Base-by-base conservation (phyloP, 169 alveolate species). In the Cryptosporidium felis region DNA sequence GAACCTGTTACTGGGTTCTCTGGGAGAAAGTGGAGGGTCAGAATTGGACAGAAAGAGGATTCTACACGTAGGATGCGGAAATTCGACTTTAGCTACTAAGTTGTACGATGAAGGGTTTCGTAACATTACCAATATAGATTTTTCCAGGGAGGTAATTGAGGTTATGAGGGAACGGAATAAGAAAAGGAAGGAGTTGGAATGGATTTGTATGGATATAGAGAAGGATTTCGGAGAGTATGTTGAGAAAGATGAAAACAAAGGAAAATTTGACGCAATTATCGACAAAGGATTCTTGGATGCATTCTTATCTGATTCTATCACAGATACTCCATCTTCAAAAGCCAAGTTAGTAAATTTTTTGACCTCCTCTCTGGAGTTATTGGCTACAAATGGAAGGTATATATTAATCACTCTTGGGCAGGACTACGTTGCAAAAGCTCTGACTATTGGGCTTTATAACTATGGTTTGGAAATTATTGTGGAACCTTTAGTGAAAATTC, bases 21-120 rank as follows among this genome's bases (percentile, higher is more conserved):
- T 74, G 3, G 28, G 18, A 16, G 18, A 1, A 14, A 46, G 65
- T 49, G 51, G 23, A 16, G 41, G 45, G 56, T 51, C 59, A 23
- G 61, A 12, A 58, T 47, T 30, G 42, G 62, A 65, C 59, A 46
- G 14, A 1, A 65, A 65, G 81, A 74, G 88, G 63, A 91, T 95
- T 23, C 80, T 94, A 21, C 92, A 91, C 58, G 89, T 95, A 12
- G 98, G 98, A 10, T 94, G 97, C 63, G 98, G 98, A 5, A 94
- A 94, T 74, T 94, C 98, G 5, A 89, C 89, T 47, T 60, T 95
- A 30, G 74, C 94, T 3, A 94, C 90, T 61, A 95, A 94, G 47
- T 90, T 95, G 92, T 95, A 91, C 47, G 89, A 92, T 26, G 95
- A 92, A 9, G 96, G 96, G 5, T 94, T 67, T 60, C 79, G 85